Evolutionary conservation across 1,139 yeast genomes (phyloP), one percentile per base, ranked within the genome.

Genomic region (Taiozyma sp.): DNA sequence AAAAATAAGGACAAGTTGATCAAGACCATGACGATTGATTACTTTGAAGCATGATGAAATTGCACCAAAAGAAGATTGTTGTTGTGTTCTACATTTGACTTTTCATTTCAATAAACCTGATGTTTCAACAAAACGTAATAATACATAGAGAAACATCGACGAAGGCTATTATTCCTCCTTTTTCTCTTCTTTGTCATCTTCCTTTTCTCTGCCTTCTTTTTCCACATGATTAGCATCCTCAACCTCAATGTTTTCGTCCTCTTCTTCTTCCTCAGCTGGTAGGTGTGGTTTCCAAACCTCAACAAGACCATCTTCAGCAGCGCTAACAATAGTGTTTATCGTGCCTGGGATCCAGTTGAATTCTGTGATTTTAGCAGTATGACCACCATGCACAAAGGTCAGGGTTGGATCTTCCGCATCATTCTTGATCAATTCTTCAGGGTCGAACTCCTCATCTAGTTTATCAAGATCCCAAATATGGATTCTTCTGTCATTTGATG

Each of bases 341-440:
- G 82, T 79, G 52, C 79, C 81, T 2, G 81, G 79, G 46, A 88
- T 82, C 96, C 96, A 89, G 54, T 80, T 81, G 51, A 88, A 73
- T 62, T 88, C 96, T 56, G 82, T 78, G 12, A 90, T 85, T 36
- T 84, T 84, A 50, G 82, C 75, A 71, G 89, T 79, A 63, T 90
- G 97, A 1, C 97, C 97, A 28, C 87, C 87, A 64, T 90, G 97
- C 47, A 80, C 73, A 62, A 90, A 89, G 27, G 62, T 70, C 57
- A 83, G 71, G 59, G 85, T 77, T n/a, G 88, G 88, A 63, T 83
- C 89, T 30, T 72, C 72, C 48, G 72, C 73, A 28, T 71, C 70
- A 36, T 79, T 68, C 47, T 73, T 72, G 47, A 81, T 70, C 19
- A 76, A 29, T 78, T 70, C 58, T 58, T 70, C 59, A 48, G 54